A percentile compares a stretch with the other conserved stretches of the same genome.
phyloP scores from a whole-genome alignment of 202 grass and related monocot species.

The Saccharum hybrid region DNA sequence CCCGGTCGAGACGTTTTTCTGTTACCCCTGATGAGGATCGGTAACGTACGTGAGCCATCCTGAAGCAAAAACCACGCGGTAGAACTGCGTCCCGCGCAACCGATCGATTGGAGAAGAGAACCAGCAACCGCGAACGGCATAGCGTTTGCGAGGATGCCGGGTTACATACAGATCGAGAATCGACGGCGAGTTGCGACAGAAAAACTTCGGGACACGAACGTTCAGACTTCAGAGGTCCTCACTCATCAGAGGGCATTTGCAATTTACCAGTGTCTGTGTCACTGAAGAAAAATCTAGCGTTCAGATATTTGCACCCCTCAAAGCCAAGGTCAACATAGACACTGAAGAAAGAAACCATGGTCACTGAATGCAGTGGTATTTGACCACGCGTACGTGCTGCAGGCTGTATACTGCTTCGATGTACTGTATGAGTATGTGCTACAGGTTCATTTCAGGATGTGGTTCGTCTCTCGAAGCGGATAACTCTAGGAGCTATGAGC shows the following conservation, averaged over 20 bases:
- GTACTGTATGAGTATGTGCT: not conserved
- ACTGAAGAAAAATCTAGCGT: not conserved
- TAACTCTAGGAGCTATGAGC: not conserved
- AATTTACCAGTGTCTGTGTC: not conserved
- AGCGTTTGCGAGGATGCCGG: not conserved
- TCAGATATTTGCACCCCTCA: no score
- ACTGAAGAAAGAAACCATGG: no score
- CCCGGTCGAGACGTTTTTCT: conserved; percentile 8
- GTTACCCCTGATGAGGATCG: conserved; percentile 13
- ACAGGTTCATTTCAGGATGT: not conserved
- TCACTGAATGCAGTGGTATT: no score
- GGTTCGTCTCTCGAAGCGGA: conserved; percentile 25
- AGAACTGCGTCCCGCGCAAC: not conserved
- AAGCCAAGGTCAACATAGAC: no score
- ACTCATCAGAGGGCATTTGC: not conserved
- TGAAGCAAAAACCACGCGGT: not conserved
- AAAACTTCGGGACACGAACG: not conserved
- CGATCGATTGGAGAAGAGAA: not conserved
- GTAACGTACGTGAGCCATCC: not conserved
- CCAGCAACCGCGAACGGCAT: not conserved
- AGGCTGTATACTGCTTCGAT: not conserved
- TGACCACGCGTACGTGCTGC: no score
- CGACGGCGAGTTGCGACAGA: not conserved
- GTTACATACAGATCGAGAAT: not conserved
- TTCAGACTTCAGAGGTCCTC: not conserved